Percentiles rank a stretch among this genome's conserved stretches.
Evolutionary conservation across 2,329 filamentous ascomycete species (phyloP).

Genomic region (Amphichorda felina): DNA sequence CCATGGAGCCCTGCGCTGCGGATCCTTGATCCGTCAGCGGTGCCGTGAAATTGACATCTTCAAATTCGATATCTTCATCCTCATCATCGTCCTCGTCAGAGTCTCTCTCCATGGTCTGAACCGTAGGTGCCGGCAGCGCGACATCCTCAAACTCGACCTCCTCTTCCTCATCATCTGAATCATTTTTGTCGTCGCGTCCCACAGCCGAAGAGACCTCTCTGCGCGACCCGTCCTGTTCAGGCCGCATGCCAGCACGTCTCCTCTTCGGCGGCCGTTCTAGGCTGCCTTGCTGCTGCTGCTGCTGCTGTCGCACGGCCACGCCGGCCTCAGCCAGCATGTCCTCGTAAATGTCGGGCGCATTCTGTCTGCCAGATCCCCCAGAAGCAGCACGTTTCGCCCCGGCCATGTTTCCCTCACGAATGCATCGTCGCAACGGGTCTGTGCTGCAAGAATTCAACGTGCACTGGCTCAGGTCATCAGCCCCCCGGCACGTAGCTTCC

Average conservation of each 20-base stretch:
- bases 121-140: constrained; percentile 30
- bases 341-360: constrained; percentile 28
- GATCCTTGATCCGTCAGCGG: constrained; percentile 10
- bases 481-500: no score
- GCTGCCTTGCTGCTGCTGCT: background rate
- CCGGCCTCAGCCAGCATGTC: constrained; percentile 39
- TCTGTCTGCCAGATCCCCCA: background rate
- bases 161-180: constrained; percentile 27
- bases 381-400: no score
- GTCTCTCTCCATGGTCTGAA: constrained; percentile 39
- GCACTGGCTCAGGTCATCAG: no score
- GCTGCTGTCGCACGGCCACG: constrained; percentile 14
- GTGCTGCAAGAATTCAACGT: no score
- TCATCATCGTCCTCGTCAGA: constrained; percentile 30
- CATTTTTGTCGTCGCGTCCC: constrained; percentile 9
- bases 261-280: constrained; percentile 28
- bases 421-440: no score
- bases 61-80: constrained; percentile 30
- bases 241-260: constrained; percentile 13
- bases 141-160: constrained; percentile 39
- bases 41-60: constrained; percentile 33
- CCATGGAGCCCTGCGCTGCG: constrained; percentile 11
- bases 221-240: background rate
- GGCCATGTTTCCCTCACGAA: no score
- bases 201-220: no score